These are phyloP conservation scores for Venturia nashicola DNA, from an alignment of 2,329 filamentous ascomycete genomes.

Conservation along the genomic window DNA sequence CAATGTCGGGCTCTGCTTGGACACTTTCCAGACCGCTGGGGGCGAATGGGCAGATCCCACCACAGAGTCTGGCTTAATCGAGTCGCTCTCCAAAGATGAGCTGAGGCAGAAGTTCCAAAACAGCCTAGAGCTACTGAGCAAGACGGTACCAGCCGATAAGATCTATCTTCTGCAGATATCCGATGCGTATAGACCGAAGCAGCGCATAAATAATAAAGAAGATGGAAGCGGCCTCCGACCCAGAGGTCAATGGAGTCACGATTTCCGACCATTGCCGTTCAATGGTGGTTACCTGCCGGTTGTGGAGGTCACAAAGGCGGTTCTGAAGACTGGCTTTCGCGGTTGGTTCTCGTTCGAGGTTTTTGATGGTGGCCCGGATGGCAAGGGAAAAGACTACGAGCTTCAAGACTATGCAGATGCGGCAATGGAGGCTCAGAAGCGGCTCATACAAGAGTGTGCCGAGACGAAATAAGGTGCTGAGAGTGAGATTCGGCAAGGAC, in stretches of 20 bases:
- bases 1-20: slow-evolving; percentile 63
- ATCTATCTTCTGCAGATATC: slow-evolving; percentile 66
- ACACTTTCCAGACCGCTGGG: slow-evolving; percentile 65
- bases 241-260: slow-evolving; percentile 57
- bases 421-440: slow-evolving; percentile 37
- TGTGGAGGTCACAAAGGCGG: slow-evolving; percentile 49
- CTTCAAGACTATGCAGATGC: slow-evolving; percentile 25
- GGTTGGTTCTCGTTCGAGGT: slow-evolving; percentile 59
- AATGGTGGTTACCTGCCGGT: slow-evolving; percentile 61
- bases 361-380: slow-evolving; percentile 49
- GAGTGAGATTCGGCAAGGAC: no score
- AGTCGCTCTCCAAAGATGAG: slow-evolving; percentile 31
- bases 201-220: slow-evolving; percentile 41
- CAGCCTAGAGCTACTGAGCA: slow-evolving; percentile 44
- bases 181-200: slow-evolving; percentile 54
- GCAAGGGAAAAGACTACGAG: slow-evolving; percentile 33
- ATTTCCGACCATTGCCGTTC: slow-evolving; percentile 56
- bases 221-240: slow-evolving; percentile 45
- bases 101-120: slow-evolving; percentile 38
- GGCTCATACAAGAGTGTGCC: slow-evolving; percentile 21
- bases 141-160: slow-evolving; percentile 51
- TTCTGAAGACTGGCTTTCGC: slow-evolving; percentile 54
- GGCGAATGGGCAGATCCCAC: slow-evolving; percentile 64
- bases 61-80: slow-evolving; percentile 46
- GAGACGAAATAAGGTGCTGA: neutral